A percentile compares a stretch with the other conserved stretches of the same genome.
Conservation (phyloP, 2,329 filamentous ascomycete species). For the Colletotrichum sp. region DNA sequence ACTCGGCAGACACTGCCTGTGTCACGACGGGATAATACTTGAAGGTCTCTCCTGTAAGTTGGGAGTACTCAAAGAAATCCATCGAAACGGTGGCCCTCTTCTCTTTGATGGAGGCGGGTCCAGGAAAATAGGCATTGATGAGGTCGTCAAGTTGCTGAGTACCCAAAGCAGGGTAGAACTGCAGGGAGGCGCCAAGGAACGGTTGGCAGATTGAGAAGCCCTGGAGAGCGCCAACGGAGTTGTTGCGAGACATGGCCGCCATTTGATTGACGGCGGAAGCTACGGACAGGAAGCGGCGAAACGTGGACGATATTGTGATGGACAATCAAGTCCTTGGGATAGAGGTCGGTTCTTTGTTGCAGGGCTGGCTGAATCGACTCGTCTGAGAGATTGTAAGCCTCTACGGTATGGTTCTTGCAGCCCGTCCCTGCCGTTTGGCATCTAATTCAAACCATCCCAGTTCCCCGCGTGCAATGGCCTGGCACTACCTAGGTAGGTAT, state of each 20-base stretch:
- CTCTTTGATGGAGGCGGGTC: conserved; percentile 57
- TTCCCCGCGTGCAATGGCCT: neutral
- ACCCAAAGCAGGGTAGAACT: conserved; percentile 72
- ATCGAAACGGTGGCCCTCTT: conserved; percentile 63
- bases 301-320: neutral
- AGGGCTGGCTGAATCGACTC: neutral
- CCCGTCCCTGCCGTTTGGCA: neutral
- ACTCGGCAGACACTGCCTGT: conserved; percentile 48
- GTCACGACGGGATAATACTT: conserved; percentile 64
- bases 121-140: conserved; percentile 62
- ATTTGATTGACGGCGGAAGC: conserved; percentile 24
- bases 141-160: conserved; percentile 65
- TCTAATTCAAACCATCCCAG: neutral
- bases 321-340: neutral
- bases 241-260: conserved; percentile 40
- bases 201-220: conserved; percentile 68
- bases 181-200: conserved; percentile 57
- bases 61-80: conserved; percentile 62
- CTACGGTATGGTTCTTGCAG: neutral
- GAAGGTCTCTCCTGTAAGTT: conserved; percentile 60
- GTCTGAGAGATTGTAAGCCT: neutral
- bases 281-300: neutral
- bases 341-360: neutral
- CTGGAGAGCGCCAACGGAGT: conserved; percentile 39
- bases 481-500: neutral